Evolutionary conservation across 495 filamentous ascomycete genomes (phyloP).

Genomic region (Bacidia rubella): DNA sequence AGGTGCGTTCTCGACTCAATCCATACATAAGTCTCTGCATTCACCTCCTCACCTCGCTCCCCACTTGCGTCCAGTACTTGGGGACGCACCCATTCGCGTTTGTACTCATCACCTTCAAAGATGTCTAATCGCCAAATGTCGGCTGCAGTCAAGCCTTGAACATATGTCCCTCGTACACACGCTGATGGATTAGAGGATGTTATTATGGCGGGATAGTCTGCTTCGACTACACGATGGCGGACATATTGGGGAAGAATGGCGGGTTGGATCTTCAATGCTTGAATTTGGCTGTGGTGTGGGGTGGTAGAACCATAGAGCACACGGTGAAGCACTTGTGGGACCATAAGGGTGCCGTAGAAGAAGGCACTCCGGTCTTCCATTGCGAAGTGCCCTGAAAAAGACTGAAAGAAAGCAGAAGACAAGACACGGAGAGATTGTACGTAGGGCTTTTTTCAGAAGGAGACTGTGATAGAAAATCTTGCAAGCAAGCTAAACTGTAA

Average conservation of each 20-base stretch:
- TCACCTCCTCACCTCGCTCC: conserved; percentile 33
- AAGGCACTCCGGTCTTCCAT: conserved; percentile 38
- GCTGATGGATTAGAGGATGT: conserved; percentile 19
- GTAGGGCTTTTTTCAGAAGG: too few species aligned
- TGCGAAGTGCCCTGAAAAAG: background rate
- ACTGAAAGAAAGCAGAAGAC: background rate
- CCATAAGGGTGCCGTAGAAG: conserved; percentile 55
- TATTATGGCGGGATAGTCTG: conserved; percentile 80
- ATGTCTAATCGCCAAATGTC: conserved; percentile 65
- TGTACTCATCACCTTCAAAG: conserved; percentile 74
- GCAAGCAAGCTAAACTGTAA: too few species aligned
- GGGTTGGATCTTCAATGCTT: conserved; percentile 49
- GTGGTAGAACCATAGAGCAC: conserved; percentile 55
- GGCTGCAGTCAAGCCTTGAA: conserved; percentile 61
- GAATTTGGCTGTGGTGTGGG: conserved; percentile 36
- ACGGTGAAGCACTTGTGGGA: conserved; percentile 63
- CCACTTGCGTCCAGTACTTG: conserved; percentile 34
- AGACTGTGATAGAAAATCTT: too few species aligned
- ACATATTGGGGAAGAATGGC: conserved; percentile 62
- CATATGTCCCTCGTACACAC: conserved; percentile 66
- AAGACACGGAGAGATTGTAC: too few species aligned
- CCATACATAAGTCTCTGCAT: conserved; percentile 71
- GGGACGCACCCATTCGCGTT: conserved; percentile 45
- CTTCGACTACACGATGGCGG: conserved; percentile 50
- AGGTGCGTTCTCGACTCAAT: conserved; percentile 31